These are phyloP conservation scores for Nigrospora osmanthi DNA, from an alignment of 2,329 filamentous ascomycete species.

Conservation along the genomic window DNA sequence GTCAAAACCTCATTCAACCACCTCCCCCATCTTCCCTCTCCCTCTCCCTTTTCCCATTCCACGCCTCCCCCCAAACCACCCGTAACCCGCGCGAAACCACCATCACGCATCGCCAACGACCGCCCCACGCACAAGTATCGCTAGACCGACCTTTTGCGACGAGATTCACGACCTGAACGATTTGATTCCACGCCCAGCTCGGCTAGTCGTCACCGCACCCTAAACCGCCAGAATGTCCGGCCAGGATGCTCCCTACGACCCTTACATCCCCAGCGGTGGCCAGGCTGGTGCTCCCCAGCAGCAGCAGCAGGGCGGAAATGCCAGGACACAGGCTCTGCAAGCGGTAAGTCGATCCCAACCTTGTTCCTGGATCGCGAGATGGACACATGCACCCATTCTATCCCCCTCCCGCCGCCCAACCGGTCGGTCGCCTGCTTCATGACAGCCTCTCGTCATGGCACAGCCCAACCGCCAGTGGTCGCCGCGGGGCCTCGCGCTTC, in stretches of 20 bases:
- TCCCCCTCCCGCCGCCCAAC: too few species aligned
- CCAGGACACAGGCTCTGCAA: constrained; percentile 62
- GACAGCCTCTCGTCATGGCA: too few species aligned
- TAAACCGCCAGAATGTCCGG: constrained; percentile 34
- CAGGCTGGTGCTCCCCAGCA: constrained; percentile 30
- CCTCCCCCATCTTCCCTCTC: not conserved
- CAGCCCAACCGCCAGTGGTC: too few species aligned
- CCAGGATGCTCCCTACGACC: constrained; percentile 67
- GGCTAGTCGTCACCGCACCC: not conserved
- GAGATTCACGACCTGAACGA: not conserved
- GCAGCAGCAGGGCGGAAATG: constrained; percentile 37
- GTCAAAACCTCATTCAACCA: not conserved
- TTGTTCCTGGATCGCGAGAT: constrained; percentile 12
- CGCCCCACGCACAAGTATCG: not conserved
- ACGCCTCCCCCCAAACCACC: not conserved
- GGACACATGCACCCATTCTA: too few species aligned
- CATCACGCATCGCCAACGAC: too few species aligned
- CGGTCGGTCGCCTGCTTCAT: too few species aligned
- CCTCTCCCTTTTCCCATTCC: not conserved
- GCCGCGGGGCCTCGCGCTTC: too few species aligned
- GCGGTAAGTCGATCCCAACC: constrained; percentile 53
- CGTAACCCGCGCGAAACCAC: not conserved
- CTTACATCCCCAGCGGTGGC: constrained; percentile 69
- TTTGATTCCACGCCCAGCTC: not conserved
- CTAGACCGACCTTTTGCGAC: not conserved